Conservation (phyloP, 768 basidiomycete species). For the Rhodosporidiobolus odoratus region DNA sequence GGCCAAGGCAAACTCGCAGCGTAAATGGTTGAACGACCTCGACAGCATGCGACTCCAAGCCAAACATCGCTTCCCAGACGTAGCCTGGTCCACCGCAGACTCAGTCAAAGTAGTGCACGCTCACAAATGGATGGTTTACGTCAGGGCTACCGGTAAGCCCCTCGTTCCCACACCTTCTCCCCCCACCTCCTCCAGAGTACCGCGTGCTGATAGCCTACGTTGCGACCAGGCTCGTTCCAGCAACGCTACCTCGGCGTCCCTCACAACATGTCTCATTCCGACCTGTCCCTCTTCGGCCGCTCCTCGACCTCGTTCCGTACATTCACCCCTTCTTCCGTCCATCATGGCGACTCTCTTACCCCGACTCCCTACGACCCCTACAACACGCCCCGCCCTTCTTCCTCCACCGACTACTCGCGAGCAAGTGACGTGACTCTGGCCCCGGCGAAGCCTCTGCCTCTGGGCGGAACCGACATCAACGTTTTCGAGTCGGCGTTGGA, state of each 20-base stretch:
- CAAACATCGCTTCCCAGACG: conserved; percentile 91
- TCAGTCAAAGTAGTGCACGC: neutral
- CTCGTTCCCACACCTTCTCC: neutral
- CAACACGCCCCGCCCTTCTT: conserved; percentile 1
- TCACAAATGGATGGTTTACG: conserved; percentile 35
- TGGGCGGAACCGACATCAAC: conserved; percentile 55
- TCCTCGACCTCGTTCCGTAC: conserved; percentile 16
- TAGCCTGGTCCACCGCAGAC: conserved; percentile 72
- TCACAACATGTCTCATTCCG: conserved; percentile 12
- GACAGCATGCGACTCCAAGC: conserved; percentile 68
- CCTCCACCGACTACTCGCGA: neutral
- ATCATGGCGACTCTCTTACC: neutral
- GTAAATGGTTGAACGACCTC: conserved; percentile 75
- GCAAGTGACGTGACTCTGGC: neutral
- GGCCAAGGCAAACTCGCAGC: conserved; percentile 21
- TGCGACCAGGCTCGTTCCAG: conserved; percentile 27
- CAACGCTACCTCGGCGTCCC: conserved; percentile 28
- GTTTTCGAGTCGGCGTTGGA: conserved; percentile 87
- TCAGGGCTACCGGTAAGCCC: conserved; percentile 25
- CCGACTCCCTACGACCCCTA: neutral
- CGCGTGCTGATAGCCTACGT: neutral
- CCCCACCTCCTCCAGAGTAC: neutral
- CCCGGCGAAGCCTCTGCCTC: conserved; percentile 8
- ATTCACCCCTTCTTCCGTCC: conserved; percentile 6
- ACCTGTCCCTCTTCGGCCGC: conserved; percentile 10